Base-by-base conservation (phyloP, 164 flowering plant genomes). In the Magnolia sinica region DNA sequence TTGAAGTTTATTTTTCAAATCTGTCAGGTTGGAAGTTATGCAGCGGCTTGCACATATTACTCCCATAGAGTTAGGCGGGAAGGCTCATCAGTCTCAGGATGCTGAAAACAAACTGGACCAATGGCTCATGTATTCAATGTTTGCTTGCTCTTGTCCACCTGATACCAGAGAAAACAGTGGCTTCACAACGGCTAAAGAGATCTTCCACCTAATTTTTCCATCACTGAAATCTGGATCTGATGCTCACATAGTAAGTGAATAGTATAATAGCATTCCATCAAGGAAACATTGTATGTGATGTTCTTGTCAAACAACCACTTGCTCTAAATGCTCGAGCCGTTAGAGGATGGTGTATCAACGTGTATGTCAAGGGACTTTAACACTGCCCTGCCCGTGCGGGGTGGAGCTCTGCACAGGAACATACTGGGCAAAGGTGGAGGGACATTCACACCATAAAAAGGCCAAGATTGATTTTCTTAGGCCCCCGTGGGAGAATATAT, bases 91-190 rank as follows among this genome's bases (percentile, higher is more conserved):
- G 73, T 88, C 92, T 37, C 97, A 90, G 78, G 99, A 96, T 82
- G 80, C 87, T 73, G 99, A 96, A 78, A 92, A 83, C 82, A 96
- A 96, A 83, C 85, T 96, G 80, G 99, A 96, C 81, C 99, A 96
- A 82, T 94, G 98, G 99, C 91, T 94, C 55, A 86, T 96, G 92
- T 96, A 92, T 90, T 92, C 97, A 1, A 91, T 94, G 92, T 92
- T 94, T 82, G 91, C 91, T 51, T 96, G 97, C 84, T 92, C 99
- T 37, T 94, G 99, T 78, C 98, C 98, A 20, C 92, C 95, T 72
- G 89, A 83, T 83, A 71, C 74, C 78, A 88, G 84, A 85, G 97
- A 94, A 78, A 83, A 86, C 79, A 88, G 88, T 24, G 85, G 88
- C 74, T 77, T 85, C 58, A 82, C 86, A 71, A 81, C 92, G 72